Evolutionary conservation across 805 yeast species (phyloP).

Genomic region (Wickerhamiella bombiphila): DNA sequence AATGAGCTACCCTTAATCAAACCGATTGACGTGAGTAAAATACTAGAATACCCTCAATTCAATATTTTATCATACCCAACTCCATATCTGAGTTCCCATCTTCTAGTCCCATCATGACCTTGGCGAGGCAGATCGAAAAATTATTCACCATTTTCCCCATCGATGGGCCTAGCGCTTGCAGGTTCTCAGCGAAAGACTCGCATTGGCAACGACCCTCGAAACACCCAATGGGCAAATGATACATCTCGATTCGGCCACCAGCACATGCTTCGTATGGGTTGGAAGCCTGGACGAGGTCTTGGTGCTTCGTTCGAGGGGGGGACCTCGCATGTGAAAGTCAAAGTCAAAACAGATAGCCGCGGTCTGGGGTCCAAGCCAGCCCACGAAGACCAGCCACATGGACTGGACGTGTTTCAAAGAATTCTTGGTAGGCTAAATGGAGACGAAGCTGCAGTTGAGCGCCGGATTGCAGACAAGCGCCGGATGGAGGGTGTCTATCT

Average conservation of each 20-base stretch:
- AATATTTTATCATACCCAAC: too few species aligned
- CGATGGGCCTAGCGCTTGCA: slow-evolving; percentile 26
- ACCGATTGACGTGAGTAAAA: too few species aligned
- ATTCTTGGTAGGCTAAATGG: slow-evolving; percentile 83
- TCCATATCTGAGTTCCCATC: too few species aligned
- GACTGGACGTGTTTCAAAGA: slow-evolving; percentile 85
- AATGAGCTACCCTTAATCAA: too few species aligned
- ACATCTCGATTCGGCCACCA: slow-evolving; percentile 65
- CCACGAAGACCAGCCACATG: slow-evolving; percentile 60
- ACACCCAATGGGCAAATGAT: slow-evolving; percentile 84
- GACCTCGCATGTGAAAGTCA: slow-evolving; percentile 55
- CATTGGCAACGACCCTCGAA: slow-evolving; percentile 85
- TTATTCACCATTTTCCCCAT: too few species aligned
- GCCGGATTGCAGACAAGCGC: slow-evolving; percentile 48
- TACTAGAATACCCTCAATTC: background rate
- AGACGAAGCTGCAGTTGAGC: slow-evolving; percentile 39
- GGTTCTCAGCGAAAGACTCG: slow-evolving; percentile 69
- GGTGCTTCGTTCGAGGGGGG: slow-evolving; percentile 44
- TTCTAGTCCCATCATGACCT: too few species aligned
- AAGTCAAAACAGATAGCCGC: slow-evolving; percentile 62
- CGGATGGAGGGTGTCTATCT: slow-evolving; percentile 60
- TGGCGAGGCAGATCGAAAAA: too few species aligned
- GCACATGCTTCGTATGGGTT: slow-evolving; percentile 68
- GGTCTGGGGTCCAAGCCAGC: slow-evolving; percentile 83
- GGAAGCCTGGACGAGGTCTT: slow-evolving; percentile 85